Conservation (phyloP, 805 yeast genomes). For the Pichia cabralensis region DNA sequence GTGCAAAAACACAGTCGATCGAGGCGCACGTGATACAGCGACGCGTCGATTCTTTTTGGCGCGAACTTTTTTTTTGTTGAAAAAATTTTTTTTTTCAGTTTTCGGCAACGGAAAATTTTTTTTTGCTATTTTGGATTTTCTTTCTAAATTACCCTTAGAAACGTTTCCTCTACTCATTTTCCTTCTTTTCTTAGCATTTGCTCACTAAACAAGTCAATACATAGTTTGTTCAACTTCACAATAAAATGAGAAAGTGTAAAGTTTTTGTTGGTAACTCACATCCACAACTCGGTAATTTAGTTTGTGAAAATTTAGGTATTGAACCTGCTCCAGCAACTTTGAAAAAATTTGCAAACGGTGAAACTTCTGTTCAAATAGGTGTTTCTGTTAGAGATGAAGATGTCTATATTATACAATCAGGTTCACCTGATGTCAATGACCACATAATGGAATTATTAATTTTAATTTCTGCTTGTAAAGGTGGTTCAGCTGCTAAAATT, state of each 20-base stretch:
- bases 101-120: neutral
- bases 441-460: slow-evolving; percentile 94
- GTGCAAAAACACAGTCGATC: no score
- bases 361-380: slow-evolving; percentile 92
- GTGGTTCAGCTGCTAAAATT: slow-evolving; percentile 96
- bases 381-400: slow-evolving; percentile 95
- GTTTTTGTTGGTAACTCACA: slow-evolving; percentile 95
- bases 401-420: slow-evolving; percentile 86
- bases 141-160: no score
- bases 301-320: slow-evolving; percentile 85
- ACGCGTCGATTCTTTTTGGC: no score
- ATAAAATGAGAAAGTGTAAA: slow-evolving; percentile 86
- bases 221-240: neutral
- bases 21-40: no score
- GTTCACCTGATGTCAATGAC: slow-evolving; percentile 81
- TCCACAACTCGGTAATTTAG: slow-evolving; percentile 84
- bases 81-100: neutral
- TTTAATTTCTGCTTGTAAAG: slow-evolving; percentile 89
- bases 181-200: neutral
- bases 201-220: neutral
- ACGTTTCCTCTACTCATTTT: neutral
- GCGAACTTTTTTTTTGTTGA: no score
- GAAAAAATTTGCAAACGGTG: slow-evolving; percentile 93
- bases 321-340: slow-evolving; percentile 89
- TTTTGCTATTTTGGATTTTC: no score